Evolutionary conservation across 352 stramenopile species (phyloP).

Genomic region (Phytophthora cryptogea): DNA sequence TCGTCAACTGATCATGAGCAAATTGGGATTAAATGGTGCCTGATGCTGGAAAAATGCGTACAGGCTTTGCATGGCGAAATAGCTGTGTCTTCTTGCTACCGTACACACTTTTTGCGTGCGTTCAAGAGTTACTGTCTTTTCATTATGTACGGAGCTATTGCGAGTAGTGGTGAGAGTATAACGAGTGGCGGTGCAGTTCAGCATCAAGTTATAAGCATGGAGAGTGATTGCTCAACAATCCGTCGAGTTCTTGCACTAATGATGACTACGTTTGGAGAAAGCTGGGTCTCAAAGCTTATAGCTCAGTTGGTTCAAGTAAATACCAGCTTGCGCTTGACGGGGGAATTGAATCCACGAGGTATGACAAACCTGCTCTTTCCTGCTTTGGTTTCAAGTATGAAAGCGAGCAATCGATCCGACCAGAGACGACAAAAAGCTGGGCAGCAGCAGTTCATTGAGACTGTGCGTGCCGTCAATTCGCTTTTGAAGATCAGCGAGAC

Average conservation of each 20-base stretch:
- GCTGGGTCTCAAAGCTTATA: conserved; percentile 33
- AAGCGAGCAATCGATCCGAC: conserved; percentile 8
- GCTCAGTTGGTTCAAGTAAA: conserved; percentile 25
- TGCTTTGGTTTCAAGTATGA: conserved; percentile 33
- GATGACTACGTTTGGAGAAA: conserved; percentile 27
- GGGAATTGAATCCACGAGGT: conserved; percentile 22
- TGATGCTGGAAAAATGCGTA: conserved; percentile 34
- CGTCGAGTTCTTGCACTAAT: conserved; percentile 28
- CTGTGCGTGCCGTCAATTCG: conserved; percentile 22
- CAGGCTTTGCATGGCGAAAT: conserved; percentile 2
- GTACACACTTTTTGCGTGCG: conserved; percentile 27
- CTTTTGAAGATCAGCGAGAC: conserved; percentile 30
- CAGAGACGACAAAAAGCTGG: conserved; percentile 24
- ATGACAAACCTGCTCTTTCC: conserved; percentile 44
- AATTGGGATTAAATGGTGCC: conserved; percentile 35
- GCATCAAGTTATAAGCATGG: conserved; percentile 17
- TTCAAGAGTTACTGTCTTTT: conserved; percentile 34
- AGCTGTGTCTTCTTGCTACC: background rate
- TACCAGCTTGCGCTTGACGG: conserved; percentile 8
- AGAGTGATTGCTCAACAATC: conserved; percentile 28
- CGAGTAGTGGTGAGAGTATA: conserved; percentile 38
- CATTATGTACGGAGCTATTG: conserved; percentile 31
- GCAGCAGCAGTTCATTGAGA: conserved; percentile 26
- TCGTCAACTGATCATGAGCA: conserved; percentile 1
- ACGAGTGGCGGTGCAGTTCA: conserved; percentile 33